Base-by-base conservation (phyloP, 179 eudicot species). In the Carnegiea gigantea region DNA sequence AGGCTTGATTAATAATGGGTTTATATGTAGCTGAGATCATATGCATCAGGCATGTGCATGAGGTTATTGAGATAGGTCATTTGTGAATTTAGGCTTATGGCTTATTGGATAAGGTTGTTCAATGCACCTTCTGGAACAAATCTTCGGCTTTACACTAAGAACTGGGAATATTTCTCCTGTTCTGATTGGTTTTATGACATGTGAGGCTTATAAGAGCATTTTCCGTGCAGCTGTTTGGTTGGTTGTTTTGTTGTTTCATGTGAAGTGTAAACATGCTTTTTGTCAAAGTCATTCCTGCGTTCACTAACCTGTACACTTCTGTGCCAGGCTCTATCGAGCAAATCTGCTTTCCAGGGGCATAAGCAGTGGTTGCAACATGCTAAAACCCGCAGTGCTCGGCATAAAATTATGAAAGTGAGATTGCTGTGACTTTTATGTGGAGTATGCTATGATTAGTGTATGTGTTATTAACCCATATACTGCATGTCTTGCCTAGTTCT, bases 341-440 rank as follows among this genome's bases (percentile, higher is more conserved):
- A 89, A 84, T 88, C 93, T 82, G 95, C 98, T 81, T 92, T 91
- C 82, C 91, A 93, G 86, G 90, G 91, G 89, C 98, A 95, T 84
- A 92, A 90, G 82, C 91, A 90, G 89, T 95, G 99, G 99, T 78
- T 95, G 80, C 91, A 90, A 73, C 93, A 95, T 90, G 99, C 99
- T 76, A 95, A 93, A 91, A 95, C 99, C 60, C 98, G 98, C 67
- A 93, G 99, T 88, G 98, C 99, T 85, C 89, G 98, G 57, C 94
- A 95, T 86, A 95, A 95, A 84, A 95, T 95, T 80, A 93, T 92
- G 95, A 91, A 88, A 84, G 99, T 93, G 85, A 77, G 90, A 78
- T 82, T 83, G 4, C 78, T 79, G 30, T 48, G 49, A 60, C 49
- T 70, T 77, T 24, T 74, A 3, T 40, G 64, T 72, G 70, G 26